Evolutionary conservation across 164 flowering plant genomes (phyloP).

Genomic region (Liriodendron chinense): DNA sequence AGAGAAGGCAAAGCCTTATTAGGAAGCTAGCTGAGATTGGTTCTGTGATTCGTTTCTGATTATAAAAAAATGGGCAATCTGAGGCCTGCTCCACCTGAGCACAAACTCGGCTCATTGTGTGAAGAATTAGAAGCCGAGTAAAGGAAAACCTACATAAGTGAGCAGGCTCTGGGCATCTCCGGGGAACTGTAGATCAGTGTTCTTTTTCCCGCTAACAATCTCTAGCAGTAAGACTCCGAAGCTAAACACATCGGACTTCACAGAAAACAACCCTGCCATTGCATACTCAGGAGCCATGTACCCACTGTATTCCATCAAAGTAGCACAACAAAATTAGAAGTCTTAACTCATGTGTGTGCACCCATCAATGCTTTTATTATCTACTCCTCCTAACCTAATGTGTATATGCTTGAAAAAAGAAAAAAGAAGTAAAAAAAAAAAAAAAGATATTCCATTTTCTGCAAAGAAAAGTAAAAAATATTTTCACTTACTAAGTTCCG

Average conservation of each 20-base stretch:
- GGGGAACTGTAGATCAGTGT: background rate
- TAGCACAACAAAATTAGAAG: background rate
- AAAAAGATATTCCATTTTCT: no score
- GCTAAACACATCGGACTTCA: constrained; percentile 11
- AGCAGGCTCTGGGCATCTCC: background rate
- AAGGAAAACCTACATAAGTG: background rate
- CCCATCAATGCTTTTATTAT: background rate
- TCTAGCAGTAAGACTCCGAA: constrained; percentile 15
- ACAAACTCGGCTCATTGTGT: background rate
- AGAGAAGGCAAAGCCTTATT: no score
- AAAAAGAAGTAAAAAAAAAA: no score
- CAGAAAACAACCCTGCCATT: constrained; percentile 7
- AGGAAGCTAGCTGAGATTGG: no score
- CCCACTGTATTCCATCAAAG: constrained; percentile 5
- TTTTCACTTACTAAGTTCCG: constrained; percentile 38
- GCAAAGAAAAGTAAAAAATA: background rate
- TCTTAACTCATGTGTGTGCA: no score
- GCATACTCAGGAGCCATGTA: constrained; percentile 18
- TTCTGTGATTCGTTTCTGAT: no score
- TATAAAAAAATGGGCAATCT: no score
- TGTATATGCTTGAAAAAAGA: background rate
- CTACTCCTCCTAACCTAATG: background rate
- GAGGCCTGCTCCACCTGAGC: no score
- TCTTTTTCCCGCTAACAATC: constrained; percentile 14
- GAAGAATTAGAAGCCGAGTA: background rate